phyloP scores from a whole-genome alignment of 106 monocot species.

The Cymbidium sinense region DNA sequence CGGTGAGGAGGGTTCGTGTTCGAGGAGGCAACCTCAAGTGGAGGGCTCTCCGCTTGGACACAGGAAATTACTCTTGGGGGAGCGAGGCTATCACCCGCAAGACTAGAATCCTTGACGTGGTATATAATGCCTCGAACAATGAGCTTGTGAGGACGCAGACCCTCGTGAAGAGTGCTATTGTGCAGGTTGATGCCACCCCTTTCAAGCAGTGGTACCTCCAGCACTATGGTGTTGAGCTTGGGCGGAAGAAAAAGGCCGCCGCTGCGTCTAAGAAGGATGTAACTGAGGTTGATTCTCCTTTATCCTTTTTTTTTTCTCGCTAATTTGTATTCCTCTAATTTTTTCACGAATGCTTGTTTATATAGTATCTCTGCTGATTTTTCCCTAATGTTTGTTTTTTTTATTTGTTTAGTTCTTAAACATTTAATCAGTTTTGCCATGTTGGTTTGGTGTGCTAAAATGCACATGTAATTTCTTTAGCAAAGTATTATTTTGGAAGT shows the following conservation, averaged over 20 bases:
- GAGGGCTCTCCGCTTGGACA: conserved; percentile 82
- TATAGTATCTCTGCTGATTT: not conserved
- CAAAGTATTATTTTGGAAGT: not conserved
- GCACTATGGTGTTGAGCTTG: conserved; percentile 83
- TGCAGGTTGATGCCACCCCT: conserved; percentile 85
- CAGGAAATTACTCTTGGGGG: conserved; percentile 86
- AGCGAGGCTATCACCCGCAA: conserved; percentile 84
- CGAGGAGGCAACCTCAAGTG: conserved; percentile 85
- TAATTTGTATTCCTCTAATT: not conserved
- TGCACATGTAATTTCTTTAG: not conserved
- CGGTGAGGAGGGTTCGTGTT: conserved; percentile 71
- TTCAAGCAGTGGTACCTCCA: conserved; percentile 94
- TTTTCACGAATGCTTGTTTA: not conserved
- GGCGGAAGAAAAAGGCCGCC: conserved; percentile 67
- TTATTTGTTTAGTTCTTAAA: not conserved
- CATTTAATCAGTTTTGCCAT: not conserved
- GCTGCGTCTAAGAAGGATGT: conserved; percentile 25
- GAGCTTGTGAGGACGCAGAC: conserved; percentile 86
- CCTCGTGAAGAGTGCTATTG: conserved; percentile 84
- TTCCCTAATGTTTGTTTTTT: not conserved
- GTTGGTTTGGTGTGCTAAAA: not conserved
- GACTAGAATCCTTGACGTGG: conserved; percentile 78
- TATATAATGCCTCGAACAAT: conserved; percentile 89
- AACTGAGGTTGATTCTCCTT: conserved; percentile 21
- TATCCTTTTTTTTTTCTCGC: not conserved